A percentile compares a stretch with the other conserved stretches of the same genome.
Evolutionary conservation across 1,284 basidiomycete genomes (phyloP).

Genomic region (Heterobasidion parviporum): DNA sequence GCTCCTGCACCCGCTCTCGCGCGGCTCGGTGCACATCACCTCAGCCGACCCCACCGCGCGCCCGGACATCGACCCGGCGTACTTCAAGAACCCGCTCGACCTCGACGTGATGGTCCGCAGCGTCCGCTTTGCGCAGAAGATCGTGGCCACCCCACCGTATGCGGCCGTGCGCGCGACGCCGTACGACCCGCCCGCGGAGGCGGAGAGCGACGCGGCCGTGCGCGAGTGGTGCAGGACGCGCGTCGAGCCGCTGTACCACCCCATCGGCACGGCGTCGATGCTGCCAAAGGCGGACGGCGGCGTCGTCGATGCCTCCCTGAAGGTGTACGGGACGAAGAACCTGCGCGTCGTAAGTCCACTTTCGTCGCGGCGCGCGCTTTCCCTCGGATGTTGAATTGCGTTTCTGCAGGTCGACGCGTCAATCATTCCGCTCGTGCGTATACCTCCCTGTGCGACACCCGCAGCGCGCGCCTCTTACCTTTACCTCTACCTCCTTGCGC

Average conservation of each 20-base stretch:
- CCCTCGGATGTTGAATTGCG: not conserved
- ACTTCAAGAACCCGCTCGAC: constrained; percentile 8
- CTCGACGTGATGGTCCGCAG: constrained; percentile 8
- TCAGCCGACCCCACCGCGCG: constrained; percentile 8
- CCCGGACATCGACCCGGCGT: constrained; percentile 10
- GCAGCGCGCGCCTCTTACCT: not conserved
- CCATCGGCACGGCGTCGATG: constrained; percentile 31
- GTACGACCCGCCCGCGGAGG: not conserved
- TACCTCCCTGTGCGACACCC: not conserved
- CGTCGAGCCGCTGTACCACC: constrained; percentile 8
- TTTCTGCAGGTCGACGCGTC: constrained; percentile 1
- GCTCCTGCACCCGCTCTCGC: constrained; percentile 13
- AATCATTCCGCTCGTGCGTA: constrained; percentile 1
- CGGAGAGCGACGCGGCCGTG: not conserved
- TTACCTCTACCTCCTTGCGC: not conserved
- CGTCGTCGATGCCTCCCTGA: constrained; percentile 40
- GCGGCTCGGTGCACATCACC: constrained; percentile 7
- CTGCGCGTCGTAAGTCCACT: constrained; percentile 11
- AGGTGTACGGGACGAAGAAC: constrained; percentile 26
- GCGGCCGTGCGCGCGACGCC: not conserved
- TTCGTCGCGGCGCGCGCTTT: not conserved
- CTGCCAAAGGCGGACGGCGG: constrained; percentile 38
- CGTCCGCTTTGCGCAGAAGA: not conserved
- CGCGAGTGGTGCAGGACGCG: not conserved
- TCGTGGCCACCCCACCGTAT: not conserved